A percentile compares a stretch with the other conserved stretches of the same genome.
Evolutionary conservation across 768 basidiomycete species (phyloP).

Genomic region (Porphyrellus cyaneotinctus): DNA sequence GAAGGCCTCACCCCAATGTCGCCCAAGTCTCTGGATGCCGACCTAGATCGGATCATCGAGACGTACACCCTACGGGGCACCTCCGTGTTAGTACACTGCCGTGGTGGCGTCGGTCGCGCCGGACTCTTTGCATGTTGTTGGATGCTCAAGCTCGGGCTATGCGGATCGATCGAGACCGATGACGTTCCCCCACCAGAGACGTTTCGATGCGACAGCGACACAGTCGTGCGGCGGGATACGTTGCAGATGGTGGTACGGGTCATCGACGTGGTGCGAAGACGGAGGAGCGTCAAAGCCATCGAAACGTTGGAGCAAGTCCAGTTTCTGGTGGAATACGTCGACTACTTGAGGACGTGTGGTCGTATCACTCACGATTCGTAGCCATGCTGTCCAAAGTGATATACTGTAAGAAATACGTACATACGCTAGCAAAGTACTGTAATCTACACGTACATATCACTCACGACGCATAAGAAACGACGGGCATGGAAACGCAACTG

Average conservation of each 20-base stretch:
- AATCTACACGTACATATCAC: background rate
- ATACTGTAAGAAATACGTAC: background rate
- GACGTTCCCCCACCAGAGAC: background rate
- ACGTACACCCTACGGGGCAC: constrained; percentile 70
- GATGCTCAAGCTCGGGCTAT: constrained; percentile 90
- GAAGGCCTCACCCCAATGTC: constrained; percentile 81
- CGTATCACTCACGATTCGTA: background rate
- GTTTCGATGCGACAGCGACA: constrained; percentile 20
- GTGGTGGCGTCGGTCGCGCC: constrained; percentile 91
- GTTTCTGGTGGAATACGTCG: constrained; percentile 75
- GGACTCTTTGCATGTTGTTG: constrained; percentile 91
- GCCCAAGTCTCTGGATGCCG: constrained; percentile 55
- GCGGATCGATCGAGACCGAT: constrained; percentile 52
- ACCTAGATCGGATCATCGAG: constrained; percentile 62
- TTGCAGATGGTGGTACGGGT: constrained; percentile 68
- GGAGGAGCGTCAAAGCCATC: constrained; percentile 85
- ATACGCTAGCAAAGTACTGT: background rate
- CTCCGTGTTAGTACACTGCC: constrained; percentile 81
- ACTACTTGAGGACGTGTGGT: constrained; percentile 42
- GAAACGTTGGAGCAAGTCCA: constrained; percentile 92
- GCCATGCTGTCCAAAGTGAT: background rate
- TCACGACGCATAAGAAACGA: constrained; percentile 4
- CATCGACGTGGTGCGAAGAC: constrained; percentile 65
- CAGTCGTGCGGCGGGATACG: constrained; percentile 40
- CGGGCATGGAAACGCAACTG: constrained; percentile 12